Base-by-base conservation (phyloP, 2,329 filamentous ascomycete species). In the Rutstroemia sp. region DNA sequence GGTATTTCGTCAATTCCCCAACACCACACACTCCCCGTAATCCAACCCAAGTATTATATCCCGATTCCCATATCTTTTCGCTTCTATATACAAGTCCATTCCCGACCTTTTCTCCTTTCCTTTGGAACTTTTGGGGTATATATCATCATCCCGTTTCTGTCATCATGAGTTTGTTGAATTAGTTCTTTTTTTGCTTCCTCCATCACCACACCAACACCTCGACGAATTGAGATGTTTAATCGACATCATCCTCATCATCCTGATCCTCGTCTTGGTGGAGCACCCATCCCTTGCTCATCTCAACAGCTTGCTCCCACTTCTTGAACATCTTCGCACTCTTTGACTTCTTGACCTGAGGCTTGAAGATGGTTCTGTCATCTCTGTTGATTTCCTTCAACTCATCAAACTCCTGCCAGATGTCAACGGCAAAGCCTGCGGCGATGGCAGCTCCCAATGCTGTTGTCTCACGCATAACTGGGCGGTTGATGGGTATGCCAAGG, bases 391-490 rank as follows among this genome's bases (percentile, higher is more conserved):
- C 75, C 68, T 83, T 82, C 45, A 91, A 73, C 65, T 92, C 88
- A 27, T 84, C 80, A 57, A 94, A 83, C 66, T 83, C 79, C 60
- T 82, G 80, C 89, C 90, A 95, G 36, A 92, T 82, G 46, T 81
- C 85, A 12, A 88, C 83, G 8, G 90, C 89, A 58, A 95, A 83
- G n/a, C 88, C 91, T 8, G 91, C 91, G 16, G 91, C 89, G 64
- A 95, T 92, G 48, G 91, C 91, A 14, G 91, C 90, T 25, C 91
- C 91, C 2, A 96, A 80, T 0, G 90, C 87, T 1, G 91, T 96
- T 4, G 90, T 95, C 75, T 96, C 91, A 57, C 88, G 86, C 91
- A 96, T 95, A 56, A 83, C 80, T 0, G 91, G 91, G 23, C 91
- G 84, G 70, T 92, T 83, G 58, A 96, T 87, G 27, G 86, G 87